phyloP scores from a whole-genome alignment of 2,329 filamentous ascomycete genomes.

The Talaromyces pinophilus region DNA sequence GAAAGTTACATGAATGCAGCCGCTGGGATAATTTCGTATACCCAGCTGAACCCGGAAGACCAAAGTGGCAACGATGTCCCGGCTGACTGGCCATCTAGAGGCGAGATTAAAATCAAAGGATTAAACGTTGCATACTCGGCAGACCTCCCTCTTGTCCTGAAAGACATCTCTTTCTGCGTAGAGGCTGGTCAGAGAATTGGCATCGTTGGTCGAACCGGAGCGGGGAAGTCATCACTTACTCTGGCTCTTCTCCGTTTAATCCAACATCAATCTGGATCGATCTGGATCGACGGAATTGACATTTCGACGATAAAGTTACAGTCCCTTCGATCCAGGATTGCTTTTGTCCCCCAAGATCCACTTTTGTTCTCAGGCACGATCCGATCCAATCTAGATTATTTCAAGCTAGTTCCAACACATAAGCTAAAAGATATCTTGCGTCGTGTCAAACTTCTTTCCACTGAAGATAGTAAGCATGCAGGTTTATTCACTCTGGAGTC shows the following conservation, averaged over 20 bases:
- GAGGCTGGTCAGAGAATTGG: conserved; percentile 70
- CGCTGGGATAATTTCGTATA: conserved; percentile 74
- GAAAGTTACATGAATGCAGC: conserved; percentile 79
- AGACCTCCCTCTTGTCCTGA: conserved; percentile 70
- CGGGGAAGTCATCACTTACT: conserved; percentile 74
- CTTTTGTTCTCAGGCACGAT: conserved; percentile 79
- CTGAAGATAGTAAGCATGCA: not conserved
- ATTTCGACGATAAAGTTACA: conserved; percentile 71
- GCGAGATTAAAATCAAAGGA: conserved; percentile 70
- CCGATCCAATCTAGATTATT: conserved; percentile 74
- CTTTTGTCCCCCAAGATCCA: conserved; percentile 81
- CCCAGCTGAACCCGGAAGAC: conserved; percentile 62
- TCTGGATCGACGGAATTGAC: conserved; percentile 72
- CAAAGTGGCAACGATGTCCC: conserved; percentile 63
- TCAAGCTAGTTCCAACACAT: conserved; percentile 66
- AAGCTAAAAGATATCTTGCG: conserved; percentile 69
- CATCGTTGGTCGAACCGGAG: conserved; percentile 74
- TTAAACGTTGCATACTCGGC: conserved; percentile 71
- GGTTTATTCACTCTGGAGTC: conserved; percentile 53
- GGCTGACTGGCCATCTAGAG: conserved; percentile 73
- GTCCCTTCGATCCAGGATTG: conserved; percentile 69
- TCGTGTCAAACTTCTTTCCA: conserved; percentile 65
- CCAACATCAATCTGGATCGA: conserved; percentile 64
- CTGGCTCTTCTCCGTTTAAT: conserved; percentile 76
- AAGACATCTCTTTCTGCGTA: conserved; percentile 68